Evolutionary conservation across 768 basidiomycete species (phyloP), one percentile per base, ranked within the genome.

Genomic region (Kwoniella sp.): DNA sequence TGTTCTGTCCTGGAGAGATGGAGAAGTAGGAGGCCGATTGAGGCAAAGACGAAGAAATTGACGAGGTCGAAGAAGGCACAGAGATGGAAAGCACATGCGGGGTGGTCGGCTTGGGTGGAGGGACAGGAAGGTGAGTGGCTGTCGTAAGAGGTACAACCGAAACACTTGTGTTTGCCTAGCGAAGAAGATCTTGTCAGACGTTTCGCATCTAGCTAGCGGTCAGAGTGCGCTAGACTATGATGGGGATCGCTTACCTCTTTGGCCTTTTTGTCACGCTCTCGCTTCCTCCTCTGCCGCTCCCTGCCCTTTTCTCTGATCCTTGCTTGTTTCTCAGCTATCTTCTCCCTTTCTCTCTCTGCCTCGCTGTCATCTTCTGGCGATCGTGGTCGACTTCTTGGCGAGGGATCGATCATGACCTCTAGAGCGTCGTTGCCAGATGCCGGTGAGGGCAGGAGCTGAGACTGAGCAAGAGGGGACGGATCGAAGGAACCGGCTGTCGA

Each of bases 261-360:
- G 8, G 67, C 70, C 34, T 64, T 60, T 61, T 70, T 64, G 31
- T 68, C 67, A 22, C 67, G 52, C 58, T 73, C 75, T n/a, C 75
- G 57, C 65, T 76, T 76, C 38, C 73, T 55, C 13, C 75, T 37
- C 66, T 76, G 75, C 30, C 75, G 29, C 25, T 72, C 71, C 55
- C 71, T 61, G 15, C 73, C 73, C 66, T 70, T 76, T 38, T 76
- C 73, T 55, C 75, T 72, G 2, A 65, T 55, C 52, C 69, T 65
- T 0, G 68, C 69, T 60, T 67, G 63, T 29, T 61, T 68, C 57
- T 58, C 69, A 25, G 66, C 71, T 28, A 58, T 1, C 8, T 57
- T 41, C 50, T 63, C 56, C 31, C 29, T 63, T n/a, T 45, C 38
- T 23, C 51, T 29, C 56, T 74, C 70, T 11, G 13, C 37, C 9